Percentiles rank a stretch among this genome's conserved stretches.
Conservation (phyloP, 768 basidiomycete species). For the Hypsizygus marmoreus region DNA sequence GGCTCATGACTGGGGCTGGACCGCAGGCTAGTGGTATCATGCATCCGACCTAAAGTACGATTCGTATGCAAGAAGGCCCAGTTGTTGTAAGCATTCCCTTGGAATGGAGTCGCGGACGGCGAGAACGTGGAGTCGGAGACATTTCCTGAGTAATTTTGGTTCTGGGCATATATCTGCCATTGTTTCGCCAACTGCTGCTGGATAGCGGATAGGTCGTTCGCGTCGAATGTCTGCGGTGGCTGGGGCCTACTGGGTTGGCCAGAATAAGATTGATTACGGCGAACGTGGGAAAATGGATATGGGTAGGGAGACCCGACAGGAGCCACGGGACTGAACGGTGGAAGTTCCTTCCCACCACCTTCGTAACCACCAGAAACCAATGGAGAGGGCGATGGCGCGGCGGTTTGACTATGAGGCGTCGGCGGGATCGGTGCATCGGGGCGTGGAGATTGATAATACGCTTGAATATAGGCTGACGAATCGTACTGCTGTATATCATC, state of each 20-base stretch:
- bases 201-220: constrained; percentile 49
- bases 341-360: constrained; percentile 35
- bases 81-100: constrained; percentile 60
- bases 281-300: constrained; percentile 74
- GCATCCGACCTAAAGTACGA: constrained; percentile 44
- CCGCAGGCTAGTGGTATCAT: constrained; percentile 61
- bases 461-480: constrained; percentile 58
- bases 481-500: constrained; percentile 67
- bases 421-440: constrained; percentile 80
- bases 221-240: constrained; percentile 36
- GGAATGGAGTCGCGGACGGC: constrained; percentile 75
- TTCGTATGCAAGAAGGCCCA: constrained; percentile 73
- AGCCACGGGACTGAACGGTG: constrained; percentile 52
- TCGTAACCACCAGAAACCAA: constrained; percentile 54
- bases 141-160: constrained; percentile 53
- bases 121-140: constrained; percentile 77
- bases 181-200: constrained; percentile 74
- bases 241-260: constrained; percentile 34
- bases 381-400: constrained; percentile 74
- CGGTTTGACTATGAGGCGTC: constrained; percentile 74
- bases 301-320: constrained; percentile 79
- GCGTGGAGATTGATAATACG: constrained; percentile 59
- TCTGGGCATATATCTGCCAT: constrained; percentile 79
- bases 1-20: constrained; percentile 76
- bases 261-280: constrained; percentile 47